Base-by-base conservation (phyloP, 169 alveolate genomes). In the Plasmodium blacklocki region DNA sequence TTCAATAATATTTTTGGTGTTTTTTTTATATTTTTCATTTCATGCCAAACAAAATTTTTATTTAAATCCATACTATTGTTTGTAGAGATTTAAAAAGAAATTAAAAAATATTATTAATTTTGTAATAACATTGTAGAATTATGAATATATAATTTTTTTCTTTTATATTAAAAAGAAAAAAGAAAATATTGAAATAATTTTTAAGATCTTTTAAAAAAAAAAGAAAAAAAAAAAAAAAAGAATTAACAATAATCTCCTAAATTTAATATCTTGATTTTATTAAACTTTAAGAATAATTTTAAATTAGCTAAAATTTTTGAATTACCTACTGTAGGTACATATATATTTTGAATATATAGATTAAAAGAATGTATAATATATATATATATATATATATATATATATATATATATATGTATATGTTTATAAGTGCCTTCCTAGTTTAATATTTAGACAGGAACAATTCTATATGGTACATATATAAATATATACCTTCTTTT, bases 51-150 rank as follows among this genome's bases (percentile, higher is more conserved):
- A 87, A 75, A 85, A 67, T 68, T 87, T 92, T 43, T 92, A 76
- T 58, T 50, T 92, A 52, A 92, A 86, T 43, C 58, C 91, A 5
- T 92, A 92, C 63, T 88, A 75, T 23, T 54, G 93, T 45, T 88
- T 92, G 23, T 74, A 86, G 87, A 72, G 78, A 1, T 67, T 60
- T 67, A 74, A 80, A 21, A 32, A 76, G 18, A 23, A 56, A 52
- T 52, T 52, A 52, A n/a, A 52, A 52, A n/a, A 9, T 12, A 12
- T 12, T n/a, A n/a, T n/a, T 12, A 52, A 52, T 52, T 52, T n/a
- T 12, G 19, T n/a, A 19, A 59, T 9, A 59, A 14, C 15, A 6
- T 18, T 14, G 19, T 54, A 14, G 11, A 54, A 54, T 54, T 54
- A 54, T 54, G 62, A 15, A 39, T 39, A 39, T 39, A 39, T 39